Evolutionary conservation across 805 yeast species (phyloP), one percentile per base, ranked within the genome.

Genomic region (Sungouiella thailandica): DNA sequence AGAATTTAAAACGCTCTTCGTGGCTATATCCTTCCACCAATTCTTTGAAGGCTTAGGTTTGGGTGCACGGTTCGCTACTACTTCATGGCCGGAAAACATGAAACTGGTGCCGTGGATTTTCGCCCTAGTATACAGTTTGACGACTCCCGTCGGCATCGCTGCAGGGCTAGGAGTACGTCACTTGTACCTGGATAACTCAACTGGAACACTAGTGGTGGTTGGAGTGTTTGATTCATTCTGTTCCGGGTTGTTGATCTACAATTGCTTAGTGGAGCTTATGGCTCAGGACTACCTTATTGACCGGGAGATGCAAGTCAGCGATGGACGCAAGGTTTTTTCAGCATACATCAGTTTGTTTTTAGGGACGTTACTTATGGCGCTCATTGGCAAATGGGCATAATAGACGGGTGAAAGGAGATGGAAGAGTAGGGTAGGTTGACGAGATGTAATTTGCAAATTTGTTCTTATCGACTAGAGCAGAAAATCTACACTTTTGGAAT

Each of bases 321-420:
- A 80, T 2, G 62, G 74, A 30, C 65, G 62, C 39, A 74, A 60
- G 37, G 74, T 74, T 73, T 34, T 76, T 10, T 39, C 46, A 25
- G 85, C 80, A 7, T 78, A 66, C 49, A 43, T 68, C 33, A 61
- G 69, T 25, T 75, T 74, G 74, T 71, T 76, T 47, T 53, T 67
- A 42, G 89, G 89, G 44, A 80, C 83, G n/a, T 87, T 83, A 9
- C 49, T 80, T 23, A 83, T 83, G 90, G 87, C 89, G 3, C 57
- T 82, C 20, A 62, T 83, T 39, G 90, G 88, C 41, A 78, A 72
- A 51, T 81, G 88, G 85, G 85, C 84, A 15, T 78, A 50, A 16
- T 13, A 19, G 22, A 7, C 9, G 22, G 22, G n/a, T n/a, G n/a
- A n/a, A n/a, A n/a, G n/a, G n/a, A n/a, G n/a, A n/a, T n/a, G n/a